phyloP scores from a whole-genome alignment of 108 stramenopile genomes.

The Nitzschia putrida region DNA sequence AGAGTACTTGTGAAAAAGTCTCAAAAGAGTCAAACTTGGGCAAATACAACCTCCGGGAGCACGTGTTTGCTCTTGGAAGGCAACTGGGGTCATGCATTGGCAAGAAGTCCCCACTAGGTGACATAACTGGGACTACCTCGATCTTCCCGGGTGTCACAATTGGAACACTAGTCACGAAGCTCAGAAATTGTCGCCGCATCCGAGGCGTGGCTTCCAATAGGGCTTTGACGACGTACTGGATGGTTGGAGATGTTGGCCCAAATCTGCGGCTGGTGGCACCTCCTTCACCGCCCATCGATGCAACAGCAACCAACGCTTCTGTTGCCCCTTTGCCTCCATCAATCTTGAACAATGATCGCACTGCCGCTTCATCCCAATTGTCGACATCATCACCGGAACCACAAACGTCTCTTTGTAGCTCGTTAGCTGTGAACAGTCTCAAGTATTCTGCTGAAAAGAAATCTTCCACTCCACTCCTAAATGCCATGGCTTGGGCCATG shows the following conservation, averaged over 20 bases:
- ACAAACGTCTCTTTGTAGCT: slow-evolving; percentile 55
- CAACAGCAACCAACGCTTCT: slow-evolving; percentile 60
- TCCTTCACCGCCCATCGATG: slow-evolving; percentile 59
- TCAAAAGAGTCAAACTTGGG: slow-evolving; percentile 55
- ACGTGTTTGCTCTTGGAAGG: slow-evolving; percentile 57
- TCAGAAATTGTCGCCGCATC: slow-evolving; percentile 51
- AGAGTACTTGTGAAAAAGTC: slow-evolving; percentile 39
- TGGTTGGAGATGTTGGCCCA: slow-evolving; percentile 47
- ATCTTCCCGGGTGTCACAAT: slow-evolving; percentile 59
- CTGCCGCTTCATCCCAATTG: slow-evolving; percentile 44
- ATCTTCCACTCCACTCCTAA: slow-evolving; percentile 49
- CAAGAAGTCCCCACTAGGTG: slow-evolving; percentile 46
- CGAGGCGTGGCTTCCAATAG: slow-evolving; percentile 47
- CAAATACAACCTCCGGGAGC: slow-evolving; percentile 48
- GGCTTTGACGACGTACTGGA: slow-evolving; percentile 43
- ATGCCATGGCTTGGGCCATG: slow-evolving; percentile 42
- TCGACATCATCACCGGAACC: slow-evolving; percentile 54
- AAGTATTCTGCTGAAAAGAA: slow-evolving; percentile 45
- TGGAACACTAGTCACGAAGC: slow-evolving; percentile 55
- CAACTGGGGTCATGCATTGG: slow-evolving; percentile 46
- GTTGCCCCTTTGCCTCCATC: slow-evolving; percentile 48
- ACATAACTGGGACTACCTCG: slow-evolving; percentile 52
- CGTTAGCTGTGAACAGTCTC: slow-evolving; percentile 43
- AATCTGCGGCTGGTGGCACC: slow-evolving; percentile 46
- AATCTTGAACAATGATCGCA: slow-evolving; percentile 48